Evolutionary conservation across 257 asterid genomes (phyloP).

Genomic region (Solanum etuberosum): DNA sequence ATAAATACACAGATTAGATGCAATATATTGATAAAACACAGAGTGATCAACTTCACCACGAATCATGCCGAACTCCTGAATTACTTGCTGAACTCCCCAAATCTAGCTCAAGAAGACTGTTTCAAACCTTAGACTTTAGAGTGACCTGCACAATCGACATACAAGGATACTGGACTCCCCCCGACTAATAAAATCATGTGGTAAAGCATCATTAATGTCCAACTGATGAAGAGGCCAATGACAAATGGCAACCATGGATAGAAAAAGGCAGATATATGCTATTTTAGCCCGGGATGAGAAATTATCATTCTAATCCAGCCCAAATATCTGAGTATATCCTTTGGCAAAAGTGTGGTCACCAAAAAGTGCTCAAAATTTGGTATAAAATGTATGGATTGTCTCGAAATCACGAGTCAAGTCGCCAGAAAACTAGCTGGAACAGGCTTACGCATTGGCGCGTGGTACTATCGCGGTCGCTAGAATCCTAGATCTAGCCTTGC

Average conservation of each 20-base stretch:
- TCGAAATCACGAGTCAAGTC: background rate
- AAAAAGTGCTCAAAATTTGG: background rate
- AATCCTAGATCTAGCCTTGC: background rate
- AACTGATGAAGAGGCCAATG: background rate
- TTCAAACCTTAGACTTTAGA: background rate
- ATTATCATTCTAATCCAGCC: background rate
- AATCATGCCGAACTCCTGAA: background rate
- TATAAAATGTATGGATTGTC: background rate
- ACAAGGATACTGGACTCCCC: background rate
- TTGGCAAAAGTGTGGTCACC: background rate
- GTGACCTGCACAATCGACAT: background rate
- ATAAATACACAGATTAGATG: background rate
- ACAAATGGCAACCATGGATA: background rate
- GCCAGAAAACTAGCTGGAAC: too few relatives aligned
- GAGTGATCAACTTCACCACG: background rate
- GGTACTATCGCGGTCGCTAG: background rate
- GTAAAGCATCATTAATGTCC: background rate
- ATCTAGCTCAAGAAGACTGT: background rate
- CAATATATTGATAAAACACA: background rate
- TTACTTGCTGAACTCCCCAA: background rate
- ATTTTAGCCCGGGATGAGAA: too few relatives aligned
- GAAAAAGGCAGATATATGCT: background rate
- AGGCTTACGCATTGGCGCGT: background rate
- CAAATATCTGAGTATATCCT: background rate
- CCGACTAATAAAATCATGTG: background rate